phyloP scores from a whole-genome alignment of 768 basidiomycete genomes.

The Xerocomus potaroensis region DNA sequence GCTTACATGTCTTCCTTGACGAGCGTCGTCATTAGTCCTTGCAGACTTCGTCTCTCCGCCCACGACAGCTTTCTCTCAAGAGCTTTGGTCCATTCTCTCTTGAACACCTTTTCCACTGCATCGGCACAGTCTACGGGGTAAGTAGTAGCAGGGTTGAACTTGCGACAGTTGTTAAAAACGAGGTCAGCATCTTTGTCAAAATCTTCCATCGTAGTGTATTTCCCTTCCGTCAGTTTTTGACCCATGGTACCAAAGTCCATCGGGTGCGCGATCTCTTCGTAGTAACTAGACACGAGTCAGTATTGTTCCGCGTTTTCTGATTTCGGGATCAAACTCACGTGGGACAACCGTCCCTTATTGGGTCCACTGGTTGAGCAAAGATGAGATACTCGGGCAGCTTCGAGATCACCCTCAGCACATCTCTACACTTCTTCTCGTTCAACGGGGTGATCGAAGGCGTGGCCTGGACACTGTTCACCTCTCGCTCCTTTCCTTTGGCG shows the following conservation, averaged over 20 bases:
- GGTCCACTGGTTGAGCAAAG: slow-evolving; percentile 82
- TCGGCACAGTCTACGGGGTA: slow-evolving; percentile 71
- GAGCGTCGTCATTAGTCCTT: slow-evolving; percentile 63
- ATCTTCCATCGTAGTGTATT: slow-evolving; percentile 78
- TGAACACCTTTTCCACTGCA: slow-evolving; percentile 67
- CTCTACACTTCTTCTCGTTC: slow-evolving; percentile 81
- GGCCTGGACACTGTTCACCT: slow-evolving; percentile 34
- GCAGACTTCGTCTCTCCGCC: slow-evolving; percentile 77
- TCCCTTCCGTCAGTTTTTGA: slow-evolving; percentile 57
- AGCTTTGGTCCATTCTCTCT: slow-evolving; percentile 82
- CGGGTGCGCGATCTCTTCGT: slow-evolving; percentile 84
- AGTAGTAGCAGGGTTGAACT: slow-evolving; percentile 85
- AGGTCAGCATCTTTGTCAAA: slow-evolving; percentile 78
- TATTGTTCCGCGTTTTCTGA: not conserved
- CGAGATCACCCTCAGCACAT: slow-evolving; percentile 55
- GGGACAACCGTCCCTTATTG: slow-evolving; percentile 78
- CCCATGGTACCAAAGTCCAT: slow-evolving; percentile 91
- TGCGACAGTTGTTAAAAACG: slow-evolving; percentile 84
- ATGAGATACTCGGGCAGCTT: slow-evolving; percentile 66
- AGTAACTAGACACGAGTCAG: slow-evolving; percentile 54
- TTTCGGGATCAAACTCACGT: slow-evolving; percentile 54
- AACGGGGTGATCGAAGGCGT: slow-evolving; percentile 46
- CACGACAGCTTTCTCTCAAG: slow-evolving; percentile 69
- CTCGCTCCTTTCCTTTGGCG: slow-evolving; percentile 74
- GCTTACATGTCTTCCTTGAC: slow-evolving; percentile 65